Conservation (phyloP, 257 asterid species). For the Solanum virginianum region DNA sequence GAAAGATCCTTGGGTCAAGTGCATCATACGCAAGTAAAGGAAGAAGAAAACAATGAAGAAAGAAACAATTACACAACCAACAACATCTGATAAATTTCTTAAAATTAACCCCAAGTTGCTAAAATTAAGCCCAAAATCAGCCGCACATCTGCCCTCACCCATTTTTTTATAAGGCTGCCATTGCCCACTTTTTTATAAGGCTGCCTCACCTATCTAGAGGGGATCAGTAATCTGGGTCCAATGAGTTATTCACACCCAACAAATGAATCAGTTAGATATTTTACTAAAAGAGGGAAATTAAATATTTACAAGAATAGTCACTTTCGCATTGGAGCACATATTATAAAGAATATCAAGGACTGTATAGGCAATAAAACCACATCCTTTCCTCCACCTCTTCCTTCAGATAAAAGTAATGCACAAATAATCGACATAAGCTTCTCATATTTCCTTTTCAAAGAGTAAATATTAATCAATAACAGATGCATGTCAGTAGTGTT, state of each 20-base stretch:
- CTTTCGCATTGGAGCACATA: background rate
- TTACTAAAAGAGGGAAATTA: background rate
- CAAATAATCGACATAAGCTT: background rate
- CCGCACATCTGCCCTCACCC: background rate
- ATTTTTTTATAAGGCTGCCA: background rate
- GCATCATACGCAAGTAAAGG: too few relatives aligned
- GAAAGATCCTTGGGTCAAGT: too few relatives aligned
- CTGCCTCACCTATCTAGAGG: background rate
- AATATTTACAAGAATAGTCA: background rate
- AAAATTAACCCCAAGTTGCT: background rate
- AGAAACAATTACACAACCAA: background rate
- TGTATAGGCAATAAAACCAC: background rate
- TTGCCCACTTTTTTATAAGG: background rate
- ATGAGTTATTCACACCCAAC: background rate
- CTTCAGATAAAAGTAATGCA: background rate
- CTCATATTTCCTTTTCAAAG: background rate
- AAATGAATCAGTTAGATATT: background rate
- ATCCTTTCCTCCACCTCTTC: background rate
- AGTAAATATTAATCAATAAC: background rate
- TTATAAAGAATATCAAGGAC: background rate
- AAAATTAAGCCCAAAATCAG: background rate
- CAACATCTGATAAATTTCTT: background rate
- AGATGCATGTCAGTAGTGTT: background rate
- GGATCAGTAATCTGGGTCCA: background rate
- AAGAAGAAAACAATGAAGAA: too few relatives aligned